phyloP scores from a whole-genome alignment of 2,329 filamentous ascomycete species.

The Fusarium napiforme region DNA sequence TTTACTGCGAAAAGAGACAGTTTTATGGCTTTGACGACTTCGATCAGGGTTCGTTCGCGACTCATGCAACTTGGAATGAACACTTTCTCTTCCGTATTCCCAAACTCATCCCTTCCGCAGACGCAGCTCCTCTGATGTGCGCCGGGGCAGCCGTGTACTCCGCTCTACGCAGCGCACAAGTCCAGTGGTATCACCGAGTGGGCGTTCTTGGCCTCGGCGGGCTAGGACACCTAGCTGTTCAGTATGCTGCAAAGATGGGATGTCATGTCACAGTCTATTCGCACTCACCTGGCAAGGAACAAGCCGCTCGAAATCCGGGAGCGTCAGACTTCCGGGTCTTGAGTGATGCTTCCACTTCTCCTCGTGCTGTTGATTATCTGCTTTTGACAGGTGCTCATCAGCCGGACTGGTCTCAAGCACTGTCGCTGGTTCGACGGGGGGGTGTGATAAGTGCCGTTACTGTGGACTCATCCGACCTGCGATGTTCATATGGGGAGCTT shows the following conservation, averaged over 20 bases:
- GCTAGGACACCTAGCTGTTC: not conserved
- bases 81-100: not conserved
- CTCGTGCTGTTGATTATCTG: fast-evolving
- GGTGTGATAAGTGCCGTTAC: fast-evolving
- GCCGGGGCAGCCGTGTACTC: not conserved
- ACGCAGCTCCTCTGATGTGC: not conserved
- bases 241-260: not conserved
- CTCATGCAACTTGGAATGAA: not conserved
- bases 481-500: not conserved
- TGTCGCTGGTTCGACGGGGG: fast-evolving
- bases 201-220: not conserved
- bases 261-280: not conserved
- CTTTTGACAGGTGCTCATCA: fast-evolving
- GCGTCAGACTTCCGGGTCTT: not conserved
- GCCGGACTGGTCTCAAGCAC: fast-evolving
- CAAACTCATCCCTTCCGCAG: not conserved
- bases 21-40: not conserved
- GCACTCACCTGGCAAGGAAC: fast-evolving
- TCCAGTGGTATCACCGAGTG: not conserved
- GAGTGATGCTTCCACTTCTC: not conserved
- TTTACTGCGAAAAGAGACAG: not conserved
- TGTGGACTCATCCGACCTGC: fast-evolving
- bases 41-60: not conserved
- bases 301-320: no score
- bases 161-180: not conserved